phyloP scores from a whole-genome alignment of 345 rosid species.

The Populus deltoides region DNA sequence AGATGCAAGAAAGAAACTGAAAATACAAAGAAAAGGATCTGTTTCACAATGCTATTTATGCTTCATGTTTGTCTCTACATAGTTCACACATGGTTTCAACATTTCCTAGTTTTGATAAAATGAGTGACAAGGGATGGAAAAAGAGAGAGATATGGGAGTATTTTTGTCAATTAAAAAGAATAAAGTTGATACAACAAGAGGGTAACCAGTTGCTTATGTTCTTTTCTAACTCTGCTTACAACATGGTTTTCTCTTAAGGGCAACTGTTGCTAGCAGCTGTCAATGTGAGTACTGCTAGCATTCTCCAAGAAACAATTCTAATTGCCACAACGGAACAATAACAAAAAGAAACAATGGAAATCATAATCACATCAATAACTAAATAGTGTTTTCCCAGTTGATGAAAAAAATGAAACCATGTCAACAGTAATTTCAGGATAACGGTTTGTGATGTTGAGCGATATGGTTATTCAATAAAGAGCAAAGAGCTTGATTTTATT shows the following conservation, averaged over 20 bases:
- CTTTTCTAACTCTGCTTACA: neutral
- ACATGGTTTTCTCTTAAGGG: neutral
- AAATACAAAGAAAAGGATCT: neutral
- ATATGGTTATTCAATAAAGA: neutral
- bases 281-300: neutral
- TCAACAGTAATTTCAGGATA: neutral
- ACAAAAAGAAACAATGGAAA: neutral
- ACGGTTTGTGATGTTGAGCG: neutral
- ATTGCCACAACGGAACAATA: neutral
- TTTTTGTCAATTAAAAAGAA: neutral
- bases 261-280: neutral
- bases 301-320: neutral
- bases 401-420: neutral
- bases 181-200: neutral
- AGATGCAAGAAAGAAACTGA: neutral
- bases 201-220: neutral
- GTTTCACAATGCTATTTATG: too few species aligned
- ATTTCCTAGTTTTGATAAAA: too few species aligned
- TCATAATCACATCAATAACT: neutral
- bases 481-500: neutral
- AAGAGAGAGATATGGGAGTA: neutral
- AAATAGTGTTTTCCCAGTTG: neutral
- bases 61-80: neutral
- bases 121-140: neutral
- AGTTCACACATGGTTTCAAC: neutral